Conservation (phyloP, 768 basidiomycete species). For the Leccinum boreale region DNA sequence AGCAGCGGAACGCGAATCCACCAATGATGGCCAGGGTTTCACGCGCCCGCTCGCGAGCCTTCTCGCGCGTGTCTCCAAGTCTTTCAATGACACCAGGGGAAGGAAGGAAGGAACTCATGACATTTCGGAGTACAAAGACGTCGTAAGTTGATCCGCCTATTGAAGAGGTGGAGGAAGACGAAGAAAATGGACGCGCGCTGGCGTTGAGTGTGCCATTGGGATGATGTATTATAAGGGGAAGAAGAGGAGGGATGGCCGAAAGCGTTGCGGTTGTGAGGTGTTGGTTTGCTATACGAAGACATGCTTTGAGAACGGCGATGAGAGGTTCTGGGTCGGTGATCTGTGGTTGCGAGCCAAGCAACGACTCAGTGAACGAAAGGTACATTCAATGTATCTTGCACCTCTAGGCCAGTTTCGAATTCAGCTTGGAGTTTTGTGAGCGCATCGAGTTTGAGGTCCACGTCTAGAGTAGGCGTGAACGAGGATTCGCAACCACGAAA, state of each 20-base stretch:
- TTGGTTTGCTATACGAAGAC: slow-evolving; percentile 77
- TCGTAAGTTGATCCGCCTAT: slow-evolving; percentile 45
- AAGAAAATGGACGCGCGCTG: slow-evolving; percentile 40
- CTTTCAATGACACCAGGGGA: slow-evolving; percentile 78
- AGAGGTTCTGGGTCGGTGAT: slow-evolving; percentile 71
- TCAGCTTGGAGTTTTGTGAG: slow-evolving; percentile 72
- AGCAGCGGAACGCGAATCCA: slow-evolving; percentile 63
- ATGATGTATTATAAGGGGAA: slow-evolving; percentile 58
- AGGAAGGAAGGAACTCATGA: slow-evolving; percentile 66
- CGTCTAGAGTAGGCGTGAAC: slow-evolving; percentile 45
- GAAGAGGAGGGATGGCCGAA: slow-evolving; percentile 60
- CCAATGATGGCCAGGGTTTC: slow-evolving; percentile 75
- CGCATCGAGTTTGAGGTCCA: slow-evolving; percentile 78
- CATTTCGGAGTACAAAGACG: slow-evolving; percentile 59
- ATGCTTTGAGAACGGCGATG: slow-evolving; percentile 66
- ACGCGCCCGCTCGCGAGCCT: slow-evolving; percentile 67
- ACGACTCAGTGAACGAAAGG: slow-evolving; percentile 13
- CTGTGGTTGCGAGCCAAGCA: slow-evolving; percentile 36
- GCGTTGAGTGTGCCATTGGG: slow-evolving; percentile 24
- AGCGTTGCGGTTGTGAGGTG: slow-evolving; percentile 78
- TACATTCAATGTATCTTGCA: slow-evolving; percentile 30
- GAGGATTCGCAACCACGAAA: slow-evolving; percentile 4
- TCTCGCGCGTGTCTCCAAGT: slow-evolving; percentile 74
- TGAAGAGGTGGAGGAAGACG: slow-evolving; percentile 53
- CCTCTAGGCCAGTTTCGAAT: slow-evolving; percentile 71